Evolutionary conservation across 352 stramenopile genomes (phyloP), one percentile per base, ranked within the genome.

Genomic region (Pythium phragmiticola): DNA sequence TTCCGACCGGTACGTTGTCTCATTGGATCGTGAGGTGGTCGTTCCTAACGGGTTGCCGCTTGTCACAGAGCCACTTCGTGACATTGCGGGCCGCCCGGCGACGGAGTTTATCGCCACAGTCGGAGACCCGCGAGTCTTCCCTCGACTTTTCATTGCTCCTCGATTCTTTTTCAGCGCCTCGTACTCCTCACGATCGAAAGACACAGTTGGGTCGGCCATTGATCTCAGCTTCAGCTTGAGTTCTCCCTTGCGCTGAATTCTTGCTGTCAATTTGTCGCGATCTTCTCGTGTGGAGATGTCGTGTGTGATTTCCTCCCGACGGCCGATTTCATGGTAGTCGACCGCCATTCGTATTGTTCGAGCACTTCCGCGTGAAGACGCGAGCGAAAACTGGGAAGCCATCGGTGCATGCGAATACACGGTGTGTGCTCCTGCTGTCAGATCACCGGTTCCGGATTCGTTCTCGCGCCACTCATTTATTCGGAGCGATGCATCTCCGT

Each of bases 141-240:
- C 47, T 43, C 45, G 52, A 23, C 61, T 68, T 13, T 46, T 54
- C 9, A 62, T 7, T 12, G 26, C 39, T 5, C 17, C 41, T 28
- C 63, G 56, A 45, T 26, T 52, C 46, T 69, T 66, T 17, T 33
- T 62, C 11, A n/a, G 41, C 7, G 48, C 52, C 19, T 42, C 48
- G 11, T 37, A 60, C 39, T 87, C 75, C 41, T 88, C 75, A 26
- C 65, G 66, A 16, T 88, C 79, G 2, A 86, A 53, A 5, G 79
- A 87, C 16, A 88, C 55, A 0, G 39, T 72, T 14, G 79, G 79
- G 21, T 88, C 79, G 33, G 60, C 75, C 33, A 85, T 59, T 33
- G 79, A 87, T 0, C 79, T 75, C 30, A 88, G 45, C 53, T 84
- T 83, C 9, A 85, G 52, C 36, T 73, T 72, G 4, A 84, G 16